Evolutionary conservation across 495 filamentous ascomycete genomes (phyloP).

Genomic region (Friedmanniomyces simplex): DNA sequence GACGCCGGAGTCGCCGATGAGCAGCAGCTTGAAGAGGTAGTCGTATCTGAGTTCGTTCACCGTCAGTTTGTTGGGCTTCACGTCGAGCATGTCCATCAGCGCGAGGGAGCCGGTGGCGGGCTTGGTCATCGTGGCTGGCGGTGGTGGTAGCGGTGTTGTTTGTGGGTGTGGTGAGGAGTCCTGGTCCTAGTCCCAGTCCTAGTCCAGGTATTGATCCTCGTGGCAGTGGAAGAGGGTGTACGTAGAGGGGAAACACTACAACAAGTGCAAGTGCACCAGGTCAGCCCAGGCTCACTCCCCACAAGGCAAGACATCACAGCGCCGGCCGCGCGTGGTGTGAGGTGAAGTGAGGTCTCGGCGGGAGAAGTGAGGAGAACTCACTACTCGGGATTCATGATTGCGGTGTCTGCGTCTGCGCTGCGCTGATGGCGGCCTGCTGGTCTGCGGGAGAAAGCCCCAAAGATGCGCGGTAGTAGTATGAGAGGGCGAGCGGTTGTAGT

Average conservation of each 20-base stretch:
- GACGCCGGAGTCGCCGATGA: slow-evolving; percentile 99
- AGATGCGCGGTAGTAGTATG: neutral
- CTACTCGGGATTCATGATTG: slow-evolving; percentile 93
- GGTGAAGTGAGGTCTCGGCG: neutral
- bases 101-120: neutral
- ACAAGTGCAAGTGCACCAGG: neutral
- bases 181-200: neutral
- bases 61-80: neutral
- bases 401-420: slow-evolving; percentile 40
- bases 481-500: neutral
- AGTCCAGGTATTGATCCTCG: neutral
- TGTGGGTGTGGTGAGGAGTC: neutral
- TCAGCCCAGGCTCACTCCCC: neutral
- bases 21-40: slow-evolving; percentile 99
- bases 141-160: slow-evolving; percentile 2
- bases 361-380: slow-evolving; percentile 39
- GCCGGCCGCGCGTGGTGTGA: neutral
- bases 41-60: slow-evolving; percentile 68
- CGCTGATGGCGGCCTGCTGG: neutral
- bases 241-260: neutral
- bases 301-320: neutral
- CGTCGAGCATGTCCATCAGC: neutral
- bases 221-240: neutral
- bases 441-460: neutral
- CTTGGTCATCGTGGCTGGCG: neutral